These are phyloP conservation scores for Backusella liffmaniae DNA, from an alignment of 192 early-diverging fungal genomes.

Conservation along the genomic window DNA sequence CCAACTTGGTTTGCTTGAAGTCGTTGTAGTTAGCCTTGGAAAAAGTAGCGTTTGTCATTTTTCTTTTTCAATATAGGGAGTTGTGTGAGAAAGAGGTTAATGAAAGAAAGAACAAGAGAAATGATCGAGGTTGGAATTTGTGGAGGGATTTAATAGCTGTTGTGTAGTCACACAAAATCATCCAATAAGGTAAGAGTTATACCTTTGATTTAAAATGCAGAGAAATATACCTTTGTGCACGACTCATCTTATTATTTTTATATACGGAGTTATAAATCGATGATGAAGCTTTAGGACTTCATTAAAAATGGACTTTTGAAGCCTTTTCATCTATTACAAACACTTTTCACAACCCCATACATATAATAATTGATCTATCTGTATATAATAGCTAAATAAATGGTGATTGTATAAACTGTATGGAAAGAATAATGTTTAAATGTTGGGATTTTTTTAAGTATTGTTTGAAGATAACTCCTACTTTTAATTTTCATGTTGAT, in stretches of 20 bases:
- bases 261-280: not conserved
- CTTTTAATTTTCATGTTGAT: not conserved
- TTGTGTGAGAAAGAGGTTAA: not conserved
- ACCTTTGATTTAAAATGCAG: conserved; percentile 12
- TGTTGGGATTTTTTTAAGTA: not conserved
- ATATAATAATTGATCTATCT: not conserved
- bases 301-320: not conserved
- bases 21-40: not conserved
- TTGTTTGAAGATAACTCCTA: not conserved
- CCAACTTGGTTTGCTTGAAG: not conserved
- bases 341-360: not conserved
- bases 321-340: not conserved
- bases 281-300: not conserved
- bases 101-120: not conserved
- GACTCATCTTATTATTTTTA: not conserved
- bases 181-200: conserved; percentile 8
- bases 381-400: not conserved
- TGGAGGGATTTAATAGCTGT: conserved; percentile 2
- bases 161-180: not conserved
- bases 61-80: not conserved
- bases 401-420: not conserved
- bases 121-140: not conserved
- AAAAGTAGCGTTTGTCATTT: conserved; percentile 11
- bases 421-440: not conserved
- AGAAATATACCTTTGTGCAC: conserved; percentile 9